phyloP scores from a whole-genome alignment of 2,329 filamentous ascomycete genomes.

The Aspergillus felis region DNA sequence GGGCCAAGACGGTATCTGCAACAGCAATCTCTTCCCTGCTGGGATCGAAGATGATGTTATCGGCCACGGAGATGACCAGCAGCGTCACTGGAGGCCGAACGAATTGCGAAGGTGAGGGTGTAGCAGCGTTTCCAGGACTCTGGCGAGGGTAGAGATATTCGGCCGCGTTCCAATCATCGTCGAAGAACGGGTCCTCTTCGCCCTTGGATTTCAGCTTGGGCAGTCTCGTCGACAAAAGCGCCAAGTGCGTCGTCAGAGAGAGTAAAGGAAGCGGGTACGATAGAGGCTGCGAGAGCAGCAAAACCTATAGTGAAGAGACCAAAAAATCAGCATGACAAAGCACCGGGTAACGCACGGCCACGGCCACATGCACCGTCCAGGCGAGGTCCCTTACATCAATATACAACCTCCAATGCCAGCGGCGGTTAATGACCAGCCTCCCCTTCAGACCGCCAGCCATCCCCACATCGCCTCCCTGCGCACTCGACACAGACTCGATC shows the following conservation, averaged over 20 bases:
- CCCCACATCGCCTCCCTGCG: constrained; percentile 69
- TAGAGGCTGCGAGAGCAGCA: constrained; percentile 86
- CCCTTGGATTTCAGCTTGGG: constrained; percentile 81
- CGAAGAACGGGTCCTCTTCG: constrained; percentile 95
- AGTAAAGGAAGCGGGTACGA: constrained; percentile 92
- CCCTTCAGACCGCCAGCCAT: constrained; percentile 64
- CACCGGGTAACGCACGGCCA: background rate
- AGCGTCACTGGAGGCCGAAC: constrained; percentile 79
- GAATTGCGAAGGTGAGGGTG: constrained; percentile 21
- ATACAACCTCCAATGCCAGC: constrained; percentile 96
- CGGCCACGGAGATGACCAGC: constrained; percentile 78
- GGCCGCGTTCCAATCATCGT: constrained; percentile 93
- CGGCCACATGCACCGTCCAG: background rate
- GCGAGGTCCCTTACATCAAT: constrained; percentile 66
- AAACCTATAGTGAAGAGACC: constrained; percentile 56
- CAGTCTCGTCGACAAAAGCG: constrained; percentile 79
- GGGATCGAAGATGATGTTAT: constrained; percentile 92
- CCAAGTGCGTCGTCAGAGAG: constrained; percentile 88
- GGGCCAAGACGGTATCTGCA: constrained; percentile 80
- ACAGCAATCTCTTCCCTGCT: constrained; percentile 88
- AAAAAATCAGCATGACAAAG: constrained; percentile 6
- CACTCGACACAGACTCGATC: constrained; percentile 66
- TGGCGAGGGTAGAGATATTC: constrained; percentile 65
- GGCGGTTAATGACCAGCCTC: constrained; percentile 77
- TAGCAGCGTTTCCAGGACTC: constrained; percentile 16